Conservation (phyloP, 2,329 filamentous ascomycete genomes). For the Fonsecaea nubica region DNA sequence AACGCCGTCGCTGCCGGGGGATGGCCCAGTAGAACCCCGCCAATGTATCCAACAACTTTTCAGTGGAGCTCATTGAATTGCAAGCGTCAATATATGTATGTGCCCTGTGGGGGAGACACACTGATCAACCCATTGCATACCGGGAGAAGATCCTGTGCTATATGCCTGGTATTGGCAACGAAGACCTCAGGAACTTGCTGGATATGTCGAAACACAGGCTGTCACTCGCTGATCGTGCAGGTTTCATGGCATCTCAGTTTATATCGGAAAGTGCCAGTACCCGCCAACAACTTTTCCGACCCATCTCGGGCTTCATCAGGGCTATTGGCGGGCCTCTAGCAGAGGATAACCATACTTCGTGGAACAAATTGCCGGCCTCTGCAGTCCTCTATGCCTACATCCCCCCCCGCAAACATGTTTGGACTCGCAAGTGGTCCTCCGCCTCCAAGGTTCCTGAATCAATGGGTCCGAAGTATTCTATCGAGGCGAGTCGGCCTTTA, state of each 20-base stretch:
- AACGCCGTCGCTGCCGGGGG: not conserved
- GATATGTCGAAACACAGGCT: slow-evolving; percentile 12
- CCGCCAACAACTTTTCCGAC: slow-evolving; percentile 50
- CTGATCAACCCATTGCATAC: slow-evolving; percentile 5
- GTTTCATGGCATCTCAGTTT: slow-evolving; percentile 24
- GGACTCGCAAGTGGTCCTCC: slow-evolving; percentile 4
- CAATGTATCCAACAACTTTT: slow-evolving; percentile 10
- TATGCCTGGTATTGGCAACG: slow-evolving; percentile 24
- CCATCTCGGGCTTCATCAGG: slow-evolving; percentile 87
- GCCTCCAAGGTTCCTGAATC: slow-evolving; percentile 10
- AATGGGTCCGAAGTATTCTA: slow-evolving; percentile 23
- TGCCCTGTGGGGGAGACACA: not conserved
- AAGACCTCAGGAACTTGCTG: slow-evolving; percentile 14
- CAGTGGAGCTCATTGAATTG: slow-evolving; percentile 24
- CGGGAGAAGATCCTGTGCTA: slow-evolving; percentile 22
- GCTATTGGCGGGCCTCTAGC: slow-evolving; percentile 68
- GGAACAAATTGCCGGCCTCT: slow-evolving; percentile 24
- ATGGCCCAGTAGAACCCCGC: not conserved
- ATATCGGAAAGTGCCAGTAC: slow-evolving; percentile 20
- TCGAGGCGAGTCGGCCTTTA: slow-evolving; percentile 22
- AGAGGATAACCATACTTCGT: slow-evolving; percentile 9
- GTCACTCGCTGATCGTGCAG: slow-evolving; percentile 21
- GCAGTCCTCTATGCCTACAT: slow-evolving; percentile 25
- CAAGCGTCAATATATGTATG: slow-evolving; percentile 3
- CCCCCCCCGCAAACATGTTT: slow-evolving; percentile 17